Base-by-base conservation (phyloP, 805 yeast genomes). In the Barnettozyma wickerhamii region DNA sequence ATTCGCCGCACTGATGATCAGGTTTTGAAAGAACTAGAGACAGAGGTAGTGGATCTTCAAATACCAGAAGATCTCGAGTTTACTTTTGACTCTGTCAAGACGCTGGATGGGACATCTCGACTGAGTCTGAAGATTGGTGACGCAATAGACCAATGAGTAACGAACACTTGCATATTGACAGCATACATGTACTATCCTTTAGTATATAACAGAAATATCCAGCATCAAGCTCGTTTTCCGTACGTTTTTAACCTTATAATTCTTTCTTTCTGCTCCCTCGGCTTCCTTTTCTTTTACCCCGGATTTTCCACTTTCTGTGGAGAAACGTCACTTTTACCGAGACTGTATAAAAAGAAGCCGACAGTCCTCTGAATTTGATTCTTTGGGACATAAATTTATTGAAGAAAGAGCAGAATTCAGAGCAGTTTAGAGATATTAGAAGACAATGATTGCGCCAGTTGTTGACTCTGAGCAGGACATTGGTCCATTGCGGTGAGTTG, bases 391-490 rank as follows among this genome's bases (percentile, higher is more conserved):
- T n/a, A n/a, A n/a, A n/a, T n/a, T n/a, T n/a, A n/a, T n/a, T n/a
- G n/a, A n/a, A n/a, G n/a, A n/a, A n/a, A n/a, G n/a, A n/a, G n/a
- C n/a, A n/a, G n/a, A 28, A n/a, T 28, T 20, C 14, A n/a, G 15
- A 14, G 30, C 26, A 23, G 12, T 23, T 12, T 9, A 23, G 12
- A 23, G 26, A 23, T 9, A 23, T 12, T 23, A 9, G 12, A 9
- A 23, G 13, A 10, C 17, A 26, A 35, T 30, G 27, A 31, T 35
- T 14, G 42, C 31, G 1, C 36, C 49, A 4, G 49, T 54, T 3
- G 57, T 54, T 10, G 59, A 54, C 35, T 45, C 57, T 2, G 57
- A 54, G 20, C 45, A 48, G 30, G 59, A 54, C 41, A 51, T 52
- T 13, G 59, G 57, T 14, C 51, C 53, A 4, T 33, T 52, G 20